Evolutionary conservation across 169 alveolate genomes (phyloP).

Genomic region (Toxoplasma gondii): DNA sequence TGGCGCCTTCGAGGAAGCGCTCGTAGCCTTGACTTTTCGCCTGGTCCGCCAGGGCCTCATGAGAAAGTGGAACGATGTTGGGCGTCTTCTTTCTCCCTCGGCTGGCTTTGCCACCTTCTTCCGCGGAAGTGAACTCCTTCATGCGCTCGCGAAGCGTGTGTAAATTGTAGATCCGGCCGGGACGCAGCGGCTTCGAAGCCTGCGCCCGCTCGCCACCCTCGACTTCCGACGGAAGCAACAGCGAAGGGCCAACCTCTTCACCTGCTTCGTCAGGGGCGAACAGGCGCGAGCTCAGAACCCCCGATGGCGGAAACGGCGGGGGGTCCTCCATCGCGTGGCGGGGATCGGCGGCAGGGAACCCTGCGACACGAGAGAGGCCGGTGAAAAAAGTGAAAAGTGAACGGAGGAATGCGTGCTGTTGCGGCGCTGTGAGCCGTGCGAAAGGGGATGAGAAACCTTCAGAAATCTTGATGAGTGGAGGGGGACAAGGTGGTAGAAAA

Average conservation of each 20-base stretch:
- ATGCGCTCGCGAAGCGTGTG: constrained; percentile 14
- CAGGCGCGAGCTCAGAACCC: background rate
- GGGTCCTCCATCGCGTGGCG: background rate
- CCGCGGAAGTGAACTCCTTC: background rate
- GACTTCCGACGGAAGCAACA: background rate
- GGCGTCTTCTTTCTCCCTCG: background rate
- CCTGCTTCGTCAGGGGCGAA: background rate
- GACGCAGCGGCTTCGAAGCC: background rate
- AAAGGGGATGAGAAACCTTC: background rate
- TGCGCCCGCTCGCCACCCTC: background rate
- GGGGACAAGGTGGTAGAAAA: background rate
- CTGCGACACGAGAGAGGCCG: background rate
- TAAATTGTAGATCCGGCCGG: background rate
- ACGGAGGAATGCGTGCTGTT: no score
- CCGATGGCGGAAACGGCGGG: background rate
- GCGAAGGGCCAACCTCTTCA: background rate
- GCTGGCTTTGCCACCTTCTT: background rate
- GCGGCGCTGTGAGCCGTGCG: no score
- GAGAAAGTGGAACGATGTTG: background rate
- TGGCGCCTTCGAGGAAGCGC: no score
- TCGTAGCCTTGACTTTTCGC: no score
- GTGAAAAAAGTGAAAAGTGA: background rate
- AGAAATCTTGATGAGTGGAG: background rate
- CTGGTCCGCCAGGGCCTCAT: background rate
- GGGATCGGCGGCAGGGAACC: background rate